Percentiles rank a stretch among this genome's conserved stretches.
Conservation (phyloP, 305 asterid genomes). For the Ilex paraguariensis region DNA sequence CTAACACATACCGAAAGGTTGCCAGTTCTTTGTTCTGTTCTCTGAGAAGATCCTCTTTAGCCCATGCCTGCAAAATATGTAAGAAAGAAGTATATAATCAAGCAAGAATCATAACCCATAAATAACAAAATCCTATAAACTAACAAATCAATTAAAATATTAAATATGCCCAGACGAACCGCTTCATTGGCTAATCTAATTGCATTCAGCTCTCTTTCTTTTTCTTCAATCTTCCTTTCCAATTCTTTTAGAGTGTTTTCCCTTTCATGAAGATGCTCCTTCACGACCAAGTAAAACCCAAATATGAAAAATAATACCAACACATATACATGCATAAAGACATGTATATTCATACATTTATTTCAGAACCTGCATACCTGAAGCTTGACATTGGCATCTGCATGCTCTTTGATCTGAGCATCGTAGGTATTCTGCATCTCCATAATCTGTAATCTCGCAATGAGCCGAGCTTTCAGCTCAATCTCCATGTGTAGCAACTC, state of each 20-base stretch:
- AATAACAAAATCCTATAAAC: too few species aligned
- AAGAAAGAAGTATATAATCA: conserved; percentile 4
- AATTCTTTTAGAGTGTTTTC: conserved; percentile 60
- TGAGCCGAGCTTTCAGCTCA: conserved; percentile 58
- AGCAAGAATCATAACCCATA: conserved; percentile 6
- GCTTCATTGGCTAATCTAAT: conserved; percentile 71
- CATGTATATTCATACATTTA: neutral
- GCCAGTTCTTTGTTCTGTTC: conserved; percentile 90
- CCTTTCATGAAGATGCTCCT: conserved; percentile 79
- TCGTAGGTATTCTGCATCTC: conserved; percentile 49
- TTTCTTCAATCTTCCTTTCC: conserved; percentile 64
- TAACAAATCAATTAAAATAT: conserved; percentile 3
- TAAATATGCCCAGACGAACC: conserved; percentile 36
- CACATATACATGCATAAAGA: conserved; percentile 3
- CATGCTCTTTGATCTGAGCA: conserved; percentile 61
- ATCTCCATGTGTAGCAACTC: conserved; percentile 70
- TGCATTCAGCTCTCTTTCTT: conserved; percentile 74
- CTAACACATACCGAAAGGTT: conserved; percentile 23
- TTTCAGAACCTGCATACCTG: conserved; percentile 40
- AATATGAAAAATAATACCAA: conserved; percentile 7
- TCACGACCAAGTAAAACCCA: conserved; percentile 14
- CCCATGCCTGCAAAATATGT: conserved; percentile 69
- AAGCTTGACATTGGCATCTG: conserved; percentile 38
- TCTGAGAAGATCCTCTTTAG: conserved; percentile 83
- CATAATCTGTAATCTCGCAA: conserved; percentile 49